Base-by-base conservation (phyloP, 2,329 filamentous ascomycete species). In the Cladosporium sp. region DNA sequence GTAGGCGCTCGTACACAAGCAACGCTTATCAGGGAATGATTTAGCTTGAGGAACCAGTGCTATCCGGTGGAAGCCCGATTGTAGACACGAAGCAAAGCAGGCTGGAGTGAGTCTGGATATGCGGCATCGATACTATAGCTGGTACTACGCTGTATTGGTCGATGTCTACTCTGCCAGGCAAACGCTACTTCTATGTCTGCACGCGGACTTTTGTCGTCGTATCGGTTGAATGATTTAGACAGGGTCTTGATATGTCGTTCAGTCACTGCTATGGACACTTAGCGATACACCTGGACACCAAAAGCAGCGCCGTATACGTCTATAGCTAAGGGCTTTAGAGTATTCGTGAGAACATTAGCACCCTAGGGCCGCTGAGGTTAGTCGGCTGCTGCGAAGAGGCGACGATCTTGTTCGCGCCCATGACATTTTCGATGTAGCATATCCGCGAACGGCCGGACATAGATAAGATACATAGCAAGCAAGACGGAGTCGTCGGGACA, bases 91-190 rank as follows among this genome's bases (percentile, higher is more conserved):
- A 59, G 36, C 15, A 59, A 10, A 1, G 57, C 57, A 10, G 57
- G 57, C 18, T 59, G 57, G n/a, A 59, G 24, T 6, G 57, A 59
- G 34, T 59, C 57, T 0, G 57, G 57, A n/a, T 26, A 59, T 1
- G 57, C 57, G 11, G 34, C 21, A 44, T 59, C 57, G 24, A 59
- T 44, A 21, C 57, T 36, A 21, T 59, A 59, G 3, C 7, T 15
- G 5, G 36, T 59, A 2, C 57, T 36, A 18, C 57, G 34, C 14
- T 59, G 57, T 24, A 44, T 24, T 4, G 57, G 57, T 2, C 57
- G 34, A 59, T 59, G 57, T 1, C 57, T 36, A 11, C 57, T 59
- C 30, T 59, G 57, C 57, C 57, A 59, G 12, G 57, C 57, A 21
- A 47, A 30, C 1, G 24, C 57, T 14, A 59, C 57, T 4, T 8